Percentiles rank a stretch among this genome's conserved stretches.
Evolutionary conservation across 225 moss, liverwort and hornwort genomes (phyloP).

Genomic region (Sphagnum tenellum): DNA sequence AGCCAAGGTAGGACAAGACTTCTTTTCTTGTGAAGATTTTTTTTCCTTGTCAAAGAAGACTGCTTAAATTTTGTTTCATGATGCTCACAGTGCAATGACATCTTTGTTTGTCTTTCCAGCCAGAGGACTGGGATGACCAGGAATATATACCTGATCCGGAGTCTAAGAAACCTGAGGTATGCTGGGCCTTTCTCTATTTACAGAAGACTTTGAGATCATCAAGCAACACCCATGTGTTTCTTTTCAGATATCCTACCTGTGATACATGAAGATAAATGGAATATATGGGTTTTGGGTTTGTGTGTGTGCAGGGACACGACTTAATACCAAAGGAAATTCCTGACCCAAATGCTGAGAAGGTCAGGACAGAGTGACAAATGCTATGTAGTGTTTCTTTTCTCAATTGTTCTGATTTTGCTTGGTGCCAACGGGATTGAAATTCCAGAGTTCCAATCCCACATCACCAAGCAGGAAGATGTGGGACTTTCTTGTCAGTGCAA

Average conservation of each 20-base stretch:
- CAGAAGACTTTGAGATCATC: constrained; percentile 6
- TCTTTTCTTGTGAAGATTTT: too few relatives aligned
- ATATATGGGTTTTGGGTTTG: not conserved
- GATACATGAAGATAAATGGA: not conserved
- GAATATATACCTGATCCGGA: constrained; percentile 28
- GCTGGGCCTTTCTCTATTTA: not conserved
- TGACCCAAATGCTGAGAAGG: constrained; percentile 32
- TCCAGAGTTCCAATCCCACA: too few relatives aligned
- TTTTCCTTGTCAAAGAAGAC: too few relatives aligned
- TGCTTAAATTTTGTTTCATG: too few relatives aligned
- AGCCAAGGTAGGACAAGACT: not conserved
- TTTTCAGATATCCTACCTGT: not conserved
- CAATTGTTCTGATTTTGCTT: too few relatives aligned
- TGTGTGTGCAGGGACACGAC: constrained; percentile 23
- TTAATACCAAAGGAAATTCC: constrained; percentile 26
- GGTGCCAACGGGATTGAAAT: too few relatives aligned
- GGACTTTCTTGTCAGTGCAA: too few relatives aligned
- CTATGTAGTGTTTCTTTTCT: not conserved
- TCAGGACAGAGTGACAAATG: not conserved
- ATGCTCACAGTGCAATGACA: not conserved
- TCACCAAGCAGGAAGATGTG: too few relatives aligned
- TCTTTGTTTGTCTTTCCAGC: constrained; percentile 20
- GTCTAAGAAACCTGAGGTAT: constrained; percentile 34
- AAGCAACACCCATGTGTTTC: not conserved
- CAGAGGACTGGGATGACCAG: constrained; percentile 43